phyloP scores from a whole-genome alignment of 2,329 filamentous ascomycete species.

The Botrytis galanthina region DNA sequence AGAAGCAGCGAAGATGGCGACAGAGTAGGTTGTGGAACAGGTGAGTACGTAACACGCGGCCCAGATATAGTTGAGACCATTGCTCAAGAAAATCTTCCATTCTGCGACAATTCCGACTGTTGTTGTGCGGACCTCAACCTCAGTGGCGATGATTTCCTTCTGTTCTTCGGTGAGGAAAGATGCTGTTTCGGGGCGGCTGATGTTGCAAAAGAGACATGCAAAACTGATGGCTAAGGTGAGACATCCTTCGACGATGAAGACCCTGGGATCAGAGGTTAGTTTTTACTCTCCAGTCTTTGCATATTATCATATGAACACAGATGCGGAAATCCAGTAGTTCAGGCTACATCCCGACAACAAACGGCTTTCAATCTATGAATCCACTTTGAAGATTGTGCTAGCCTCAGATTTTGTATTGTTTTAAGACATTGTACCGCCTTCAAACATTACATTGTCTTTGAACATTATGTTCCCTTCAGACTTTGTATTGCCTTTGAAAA shows the following conservation, averaged over 20 bases:
- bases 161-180: slow-evolving; percentile 40
- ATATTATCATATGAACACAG: background rate
- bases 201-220: slow-evolving; percentile 42
- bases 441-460: too few relatives aligned
- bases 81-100: slow-evolving; percentile 52
- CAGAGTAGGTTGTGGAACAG: slow-evolving; percentile 55
- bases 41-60: slow-evolving; percentile 41
- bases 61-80: slow-evolving; percentile 57
- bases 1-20: slow-evolving; percentile 52
- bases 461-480: background rate
- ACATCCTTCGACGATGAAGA: slow-evolving; percentile 51
- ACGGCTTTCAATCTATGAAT: background rate
- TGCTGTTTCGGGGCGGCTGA: slow-evolving; percentile 22
- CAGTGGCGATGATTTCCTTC: slow-evolving; percentile 38
- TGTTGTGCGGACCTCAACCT: slow-evolving; percentile 44
- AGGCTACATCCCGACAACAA: background rate
- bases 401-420: background rate
- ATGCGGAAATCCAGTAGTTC: background rate
- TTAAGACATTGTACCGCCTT: background rate
- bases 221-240: slow-evolving; percentile 45
- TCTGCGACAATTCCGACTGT: slow-evolving; percentile 68
- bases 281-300: background rate
- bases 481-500: background rate
- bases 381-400: background rate
- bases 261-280: slow-evolving; percentile 38